Evolutionary conservation across 1,284 basidiomycete genomes (phyloP).

Genomic region (Leccinum subrobustum): DNA sequence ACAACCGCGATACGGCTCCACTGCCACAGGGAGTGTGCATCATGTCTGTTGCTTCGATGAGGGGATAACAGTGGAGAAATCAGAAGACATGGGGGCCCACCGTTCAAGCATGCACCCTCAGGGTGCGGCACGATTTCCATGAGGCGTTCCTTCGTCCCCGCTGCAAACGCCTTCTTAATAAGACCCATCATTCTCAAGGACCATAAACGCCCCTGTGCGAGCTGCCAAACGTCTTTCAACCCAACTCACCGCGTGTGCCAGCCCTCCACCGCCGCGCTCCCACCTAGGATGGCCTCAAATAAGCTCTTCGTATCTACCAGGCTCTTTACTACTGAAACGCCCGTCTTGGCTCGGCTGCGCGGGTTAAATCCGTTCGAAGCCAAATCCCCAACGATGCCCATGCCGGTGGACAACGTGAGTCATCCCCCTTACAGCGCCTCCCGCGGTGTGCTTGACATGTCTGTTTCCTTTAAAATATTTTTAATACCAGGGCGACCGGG

Average conservation of each 20-base stretch:
- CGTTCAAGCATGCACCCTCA: conserved; percentile 18
- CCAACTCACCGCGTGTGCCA: conserved; percentile 13
- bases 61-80: conserved; percentile 18
- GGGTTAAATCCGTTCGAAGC: conserved; percentile 28
- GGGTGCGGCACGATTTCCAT: conserved; percentile 29
- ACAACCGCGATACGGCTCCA: conserved; percentile 2
- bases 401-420: conserved; percentile 33
- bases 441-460: not conserved
- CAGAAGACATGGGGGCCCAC: conserved; percentile 9
- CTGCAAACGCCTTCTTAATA: conserved; percentile 22
- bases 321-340: conserved; percentile 25
- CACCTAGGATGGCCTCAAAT: conserved; percentile 24
- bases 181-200: conserved; percentile 10
- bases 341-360: conserved; percentile 25
- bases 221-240: conserved; percentile 14
- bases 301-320: conserved; percentile 23
- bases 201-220: conserved; percentile 25
- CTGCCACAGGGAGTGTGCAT: conserved; percentile 4
- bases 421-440: not conserved
- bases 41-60: not conserved
- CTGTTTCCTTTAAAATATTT: not conserved
- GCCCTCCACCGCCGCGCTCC: not conserved
- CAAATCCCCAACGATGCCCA: conserved; percentile 22
- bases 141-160: conserved; percentile 22
- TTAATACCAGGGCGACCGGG: conserved; percentile 25